Evolutionary conservation across 352 stramenopile genomes (phyloP).

Genomic region (Globisporangium echinulatum): DNA sequence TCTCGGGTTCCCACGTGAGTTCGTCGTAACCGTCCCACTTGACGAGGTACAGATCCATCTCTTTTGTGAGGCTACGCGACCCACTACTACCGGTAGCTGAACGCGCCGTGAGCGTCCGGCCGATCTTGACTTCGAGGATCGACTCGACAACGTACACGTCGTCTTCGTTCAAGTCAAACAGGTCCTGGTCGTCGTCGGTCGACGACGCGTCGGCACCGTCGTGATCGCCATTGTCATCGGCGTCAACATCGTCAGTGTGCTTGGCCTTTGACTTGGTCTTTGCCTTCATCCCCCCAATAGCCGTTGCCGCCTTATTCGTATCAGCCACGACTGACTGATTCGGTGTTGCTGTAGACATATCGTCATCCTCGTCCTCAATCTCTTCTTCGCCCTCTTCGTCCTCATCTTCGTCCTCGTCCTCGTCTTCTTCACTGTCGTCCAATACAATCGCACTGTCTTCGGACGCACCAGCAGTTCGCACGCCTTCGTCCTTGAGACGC

Average conservation of each 20-base stretch:
- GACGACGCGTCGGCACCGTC: conserved; percentile 33
- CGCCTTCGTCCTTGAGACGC: conserved; percentile 27
- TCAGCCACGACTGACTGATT: background rate
- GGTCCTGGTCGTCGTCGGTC: conserved; percentile 54
- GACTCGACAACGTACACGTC: conserved; percentile 71
- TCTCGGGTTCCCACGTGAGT: conserved; percentile 68
- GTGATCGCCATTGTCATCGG: conserved; percentile 14
- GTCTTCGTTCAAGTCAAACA: conserved; percentile 70
- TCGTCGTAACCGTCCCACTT: conserved; percentile 81
- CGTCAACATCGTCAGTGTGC: background rate
- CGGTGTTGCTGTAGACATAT: background rate
- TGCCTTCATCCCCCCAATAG: background rate
- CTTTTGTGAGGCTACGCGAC: conserved; percentile 32
- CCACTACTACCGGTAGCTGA: conserved; percentile 19
- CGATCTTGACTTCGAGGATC: conserved; percentile 63
- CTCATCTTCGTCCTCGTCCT: conserved; percentile 14
- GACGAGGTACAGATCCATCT: conserved; percentile 63
- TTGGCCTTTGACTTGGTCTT: conserved; percentile 9
- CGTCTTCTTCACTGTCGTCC: conserved; percentile 39
- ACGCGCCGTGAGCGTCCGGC: conserved; percentile 20
- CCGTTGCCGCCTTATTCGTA: background rate
- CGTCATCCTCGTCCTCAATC: conserved; percentile 20
- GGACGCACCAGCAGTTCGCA: conserved; percentile 15
- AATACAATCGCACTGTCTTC: conserved; percentile 43
- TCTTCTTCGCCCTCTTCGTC: conserved; percentile 22